Percentiles rank a stretch among this genome's conserved stretches.
Evolutionary conservation across 2,329 filamentous ascomycete genomes (phyloP).

Genomic region (Fusarium bactridioides): DNA sequence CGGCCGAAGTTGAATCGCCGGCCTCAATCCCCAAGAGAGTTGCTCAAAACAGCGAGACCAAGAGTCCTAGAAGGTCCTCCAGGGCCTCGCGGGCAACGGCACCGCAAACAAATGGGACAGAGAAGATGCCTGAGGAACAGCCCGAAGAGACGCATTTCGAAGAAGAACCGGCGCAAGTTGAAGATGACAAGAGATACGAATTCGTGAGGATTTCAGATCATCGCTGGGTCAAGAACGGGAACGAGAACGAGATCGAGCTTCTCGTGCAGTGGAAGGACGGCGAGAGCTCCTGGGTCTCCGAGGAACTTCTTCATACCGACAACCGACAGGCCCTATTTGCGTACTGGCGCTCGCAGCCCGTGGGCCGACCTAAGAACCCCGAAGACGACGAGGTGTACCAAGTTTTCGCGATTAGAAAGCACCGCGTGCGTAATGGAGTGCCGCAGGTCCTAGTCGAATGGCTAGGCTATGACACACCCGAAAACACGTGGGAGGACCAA

Average conservation of each 20-base stretch:
- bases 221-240: conserved; percentile 37
- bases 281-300: conserved; percentile 46
- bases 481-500: conserved; percentile 45
- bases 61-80: background rate
- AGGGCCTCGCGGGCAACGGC: background rate
- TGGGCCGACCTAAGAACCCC: conserved; percentile 46
- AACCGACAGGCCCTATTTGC: conserved; percentile 42
- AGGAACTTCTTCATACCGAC: conserved; percentile 46
- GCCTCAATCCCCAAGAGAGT: background rate
- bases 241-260: conserved; percentile 41
- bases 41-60: background rate
- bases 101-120: background rate
- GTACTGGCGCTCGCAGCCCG: conserved; percentile 43
- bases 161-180: background rate
- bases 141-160: background rate
- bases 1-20: background rate
- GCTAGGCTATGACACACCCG: conserved; percentile 44
- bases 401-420: conserved; percentile 46
- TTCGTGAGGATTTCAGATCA: conserved; percentile 36
- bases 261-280: conserved; percentile 45
- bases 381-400: conserved; percentile 41
- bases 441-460: conserved; percentile 47
- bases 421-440: conserved; percentile 40
- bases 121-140: background rate
- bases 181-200: background rate